Evolutionary conservation across 805 yeast genomes (phyloP).

Genomic region (Wickerhamomyces kurtzmanii): DNA sequence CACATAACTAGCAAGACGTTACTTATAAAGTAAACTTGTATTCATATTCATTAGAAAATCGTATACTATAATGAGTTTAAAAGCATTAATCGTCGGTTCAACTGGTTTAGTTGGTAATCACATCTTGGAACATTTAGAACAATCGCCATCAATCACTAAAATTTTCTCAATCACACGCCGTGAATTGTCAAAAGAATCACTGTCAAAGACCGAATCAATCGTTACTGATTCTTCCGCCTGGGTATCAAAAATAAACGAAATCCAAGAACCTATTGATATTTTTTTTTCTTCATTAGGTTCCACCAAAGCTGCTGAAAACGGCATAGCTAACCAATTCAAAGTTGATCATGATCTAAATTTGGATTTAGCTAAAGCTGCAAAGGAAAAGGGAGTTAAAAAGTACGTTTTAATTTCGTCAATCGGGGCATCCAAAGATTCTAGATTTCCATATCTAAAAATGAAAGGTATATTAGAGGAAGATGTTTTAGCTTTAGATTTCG

Average conservation of each 20-base stretch:
- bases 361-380: constrained; percentile 65
- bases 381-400: constrained; percentile 55
- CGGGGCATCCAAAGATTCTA: constrained; percentile 53
- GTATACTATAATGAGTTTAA: constrained; percentile 10
- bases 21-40: no score
- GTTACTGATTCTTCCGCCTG: constrained; percentile 41
- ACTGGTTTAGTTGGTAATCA: constrained; percentile 71
- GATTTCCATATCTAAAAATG: constrained; percentile 50
- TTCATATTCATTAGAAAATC: no score
- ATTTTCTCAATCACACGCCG: constrained; percentile 46
- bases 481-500: constrained; percentile 50
- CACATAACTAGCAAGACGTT: no score
- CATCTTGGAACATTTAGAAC: constrained; percentile 36
- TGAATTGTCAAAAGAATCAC: constrained; percentile 18
- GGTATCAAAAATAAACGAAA: constrained; percentile 26
- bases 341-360: constrained; percentile 71
- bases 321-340: constrained; percentile 54
- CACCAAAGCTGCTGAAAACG: constrained; percentile 64
- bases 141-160: constrained; percentile 23
- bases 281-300: constrained; percentile 70
- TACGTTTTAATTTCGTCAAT: constrained; percentile 56
- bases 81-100: constrained; percentile 47
- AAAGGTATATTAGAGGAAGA: constrained; percentile 76
- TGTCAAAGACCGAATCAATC: constrained; percentile 20
- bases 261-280: constrained; percentile 22